phyloP scores from a whole-genome alignment of 371 early-diverging fungal species.

The Mucor indicus region DNA sequence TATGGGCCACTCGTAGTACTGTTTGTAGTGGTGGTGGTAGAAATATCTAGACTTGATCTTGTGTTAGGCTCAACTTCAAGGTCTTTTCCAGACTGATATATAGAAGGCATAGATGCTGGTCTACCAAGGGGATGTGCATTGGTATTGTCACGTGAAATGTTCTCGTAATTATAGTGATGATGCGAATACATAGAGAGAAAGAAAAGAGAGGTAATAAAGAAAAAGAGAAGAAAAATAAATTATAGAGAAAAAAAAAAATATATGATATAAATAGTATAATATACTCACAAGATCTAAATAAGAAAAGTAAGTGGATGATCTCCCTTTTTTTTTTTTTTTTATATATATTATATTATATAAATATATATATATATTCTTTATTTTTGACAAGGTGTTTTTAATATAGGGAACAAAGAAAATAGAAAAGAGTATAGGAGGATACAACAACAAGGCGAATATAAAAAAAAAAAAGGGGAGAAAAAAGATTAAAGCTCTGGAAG shows the following conservation, averaged over 20 bases:
- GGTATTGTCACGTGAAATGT: conserved; percentile 10
- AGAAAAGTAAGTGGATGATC: too few species aligned
- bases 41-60: not conserved
- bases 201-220: not conserved
- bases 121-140: conserved; percentile 18
- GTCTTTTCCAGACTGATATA: not conserved
- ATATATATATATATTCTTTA: too few species aligned
- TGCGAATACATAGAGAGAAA: conserved; percentile 7
- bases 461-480: too few species aligned
- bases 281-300: too few species aligned
- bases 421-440: too few species aligned
- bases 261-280: too few species aligned
- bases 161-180: conserved; percentile 6
- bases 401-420: too few species aligned
- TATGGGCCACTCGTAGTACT: not conserved
- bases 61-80: not conserved
- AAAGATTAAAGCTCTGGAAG: too few species aligned
- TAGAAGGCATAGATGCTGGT: conserved; percentile 19
- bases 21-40: not conserved
- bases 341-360: too few species aligned
- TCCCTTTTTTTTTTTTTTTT: too few species aligned
- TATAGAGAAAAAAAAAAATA: not conserved
- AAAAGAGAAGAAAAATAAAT: not conserved
- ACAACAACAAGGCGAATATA: too few species aligned
- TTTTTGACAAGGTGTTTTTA: too few species aligned